Evolutionary conservation across 169 alveolate genomes (phyloP), one percentile per base, ranked within the genome.

Genomic region (Eimeria praecox): DNA sequence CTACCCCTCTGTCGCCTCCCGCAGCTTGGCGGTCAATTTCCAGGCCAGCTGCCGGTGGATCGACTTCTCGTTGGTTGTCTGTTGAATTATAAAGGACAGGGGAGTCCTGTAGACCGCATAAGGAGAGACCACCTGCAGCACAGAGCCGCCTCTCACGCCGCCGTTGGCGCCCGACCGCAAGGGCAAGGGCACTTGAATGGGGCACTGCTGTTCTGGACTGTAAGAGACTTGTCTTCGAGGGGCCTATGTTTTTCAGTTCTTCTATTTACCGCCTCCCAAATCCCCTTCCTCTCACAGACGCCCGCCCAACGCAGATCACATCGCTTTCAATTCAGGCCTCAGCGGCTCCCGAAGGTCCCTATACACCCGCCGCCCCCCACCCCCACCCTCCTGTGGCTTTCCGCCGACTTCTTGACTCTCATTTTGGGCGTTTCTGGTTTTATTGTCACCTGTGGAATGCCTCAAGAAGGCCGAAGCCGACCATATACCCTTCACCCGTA

Each of bases 91-190:
- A 69, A 69, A 69, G 44, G 27, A 16, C 35, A 5, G 44, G 8
- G 38, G 44, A 33, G 22, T 5, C 14, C 80, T 33, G 80, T 9
- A 30, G 40, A 33, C 44, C 20, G 9, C 44, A 38, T 6, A 9
- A 30, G 80, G 80, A 69, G n/a, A 5, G 5, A 59, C 69, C n/a
- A 69, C 35, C 80, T 18, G 80, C 80, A 33, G 80, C 80, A 6
- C 80, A 27, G 3, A 5, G 46, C 44, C 44, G 46, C 44, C 80
- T 30, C 80, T 27, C 24, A 18, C 40, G 35, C 80, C 80, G 80
- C 46, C 80, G 80, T 27, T 8, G 80, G 46, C 80, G 80, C 80
- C 80, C 80, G 80, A 69, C 80, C 80, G 80, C 80, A 33, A 33
- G 80, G 80, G 69, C 69, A 59, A 59, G 69, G 69, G 69, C 69